Evolutionary conservation across 2,329 filamentous ascomycete genomes (phyloP).

Genomic region (Ophiostoma australiae): DNA sequence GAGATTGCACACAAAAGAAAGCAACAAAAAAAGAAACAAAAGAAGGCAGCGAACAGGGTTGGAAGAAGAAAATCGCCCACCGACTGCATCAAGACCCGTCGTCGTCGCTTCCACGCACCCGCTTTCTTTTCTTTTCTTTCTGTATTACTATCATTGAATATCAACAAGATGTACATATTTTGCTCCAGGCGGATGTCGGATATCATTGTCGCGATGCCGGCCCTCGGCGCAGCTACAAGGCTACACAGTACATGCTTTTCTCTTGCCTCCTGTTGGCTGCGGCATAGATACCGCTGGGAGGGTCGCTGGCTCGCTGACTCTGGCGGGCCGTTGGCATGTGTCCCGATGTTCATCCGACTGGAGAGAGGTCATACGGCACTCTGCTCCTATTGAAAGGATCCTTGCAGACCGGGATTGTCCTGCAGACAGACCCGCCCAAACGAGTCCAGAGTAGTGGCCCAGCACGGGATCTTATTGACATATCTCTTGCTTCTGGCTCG

Average conservation of each 20-base stretch:
- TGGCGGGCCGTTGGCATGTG: background rate
- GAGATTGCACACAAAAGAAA: background rate
- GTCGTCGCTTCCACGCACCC: background rate
- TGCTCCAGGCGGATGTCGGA: background rate
- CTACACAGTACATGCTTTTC: background rate
- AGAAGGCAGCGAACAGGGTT: background rate
- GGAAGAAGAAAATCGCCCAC: background rate
- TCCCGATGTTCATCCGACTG: conserved; percentile 2
- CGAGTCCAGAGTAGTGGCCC: background rate
- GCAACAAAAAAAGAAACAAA: background rate
- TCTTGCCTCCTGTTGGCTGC: background rate
- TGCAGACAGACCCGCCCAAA: background rate
- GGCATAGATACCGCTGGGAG: background rate
- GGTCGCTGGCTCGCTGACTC: background rate
- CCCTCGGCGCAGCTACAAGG: background rate
- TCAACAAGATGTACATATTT: background rate
- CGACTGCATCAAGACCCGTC: background rate
- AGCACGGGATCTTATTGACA: background rate
- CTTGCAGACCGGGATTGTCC: background rate
- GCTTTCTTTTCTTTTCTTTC: background rate
- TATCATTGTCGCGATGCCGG: background rate
- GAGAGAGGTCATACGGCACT: background rate
- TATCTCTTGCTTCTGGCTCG: background rate
- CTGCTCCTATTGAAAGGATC: background rate
- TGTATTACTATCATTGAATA: background rate